These are phyloP conservation scores for Graphium sp. DNA, from an alignment of 2,329 filamentous ascomycete species.

Conservation along the genomic window DNA sequence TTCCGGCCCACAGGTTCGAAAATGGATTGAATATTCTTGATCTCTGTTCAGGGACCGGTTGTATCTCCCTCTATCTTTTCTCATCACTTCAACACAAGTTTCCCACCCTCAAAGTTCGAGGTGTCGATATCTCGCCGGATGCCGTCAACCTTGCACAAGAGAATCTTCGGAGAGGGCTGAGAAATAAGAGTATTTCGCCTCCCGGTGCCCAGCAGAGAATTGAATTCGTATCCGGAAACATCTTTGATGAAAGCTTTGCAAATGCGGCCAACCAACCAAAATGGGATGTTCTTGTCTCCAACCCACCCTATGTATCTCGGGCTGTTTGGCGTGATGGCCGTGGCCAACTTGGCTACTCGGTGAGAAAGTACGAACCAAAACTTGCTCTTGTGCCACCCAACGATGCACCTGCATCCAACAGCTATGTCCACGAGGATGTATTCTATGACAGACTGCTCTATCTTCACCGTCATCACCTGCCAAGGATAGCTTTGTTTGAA, in stretches of 20 bases:
- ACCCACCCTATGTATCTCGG: slow-evolving; percentile 79
- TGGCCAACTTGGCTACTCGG: slow-evolving; percentile 46
- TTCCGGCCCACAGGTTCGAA: slow-evolving; percentile 3
- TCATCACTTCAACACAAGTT: slow-evolving; percentile 32
- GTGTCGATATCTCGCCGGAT: slow-evolving; percentile 53
- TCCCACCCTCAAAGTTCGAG: slow-evolving; percentile 33
- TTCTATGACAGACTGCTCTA: slow-evolving; percentile 55
- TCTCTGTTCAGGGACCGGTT: slow-evolving; percentile 81
- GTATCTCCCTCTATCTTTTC: slow-evolving; percentile 66
- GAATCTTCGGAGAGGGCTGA: too few species aligned
- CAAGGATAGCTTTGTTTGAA: slow-evolving; percentile 49
- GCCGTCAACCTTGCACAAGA: slow-evolving; percentile 48
- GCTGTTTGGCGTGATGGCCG: slow-evolving; percentile 18
- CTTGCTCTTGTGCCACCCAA: slow-evolving; percentile 52
- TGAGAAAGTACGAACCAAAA: slow-evolving; percentile 66
- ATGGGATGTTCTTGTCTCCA: slow-evolving; percentile 61
- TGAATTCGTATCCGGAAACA: too few species aligned
- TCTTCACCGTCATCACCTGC: slow-evolving; percentile 28
- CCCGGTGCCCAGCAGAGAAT: too few species aligned
- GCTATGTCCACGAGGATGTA: slow-evolving; percentile 24
- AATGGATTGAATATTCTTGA: slow-evolving; percentile 51
- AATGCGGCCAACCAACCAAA: too few species aligned
- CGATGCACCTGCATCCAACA: slow-evolving; percentile 11
- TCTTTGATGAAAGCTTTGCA: slow-evolving; percentile 30
- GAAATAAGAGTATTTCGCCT: too few species aligned